Conservation (phyloP, 176 grass and related monocot genomes). For the Panicum miliaceum region DNA sequence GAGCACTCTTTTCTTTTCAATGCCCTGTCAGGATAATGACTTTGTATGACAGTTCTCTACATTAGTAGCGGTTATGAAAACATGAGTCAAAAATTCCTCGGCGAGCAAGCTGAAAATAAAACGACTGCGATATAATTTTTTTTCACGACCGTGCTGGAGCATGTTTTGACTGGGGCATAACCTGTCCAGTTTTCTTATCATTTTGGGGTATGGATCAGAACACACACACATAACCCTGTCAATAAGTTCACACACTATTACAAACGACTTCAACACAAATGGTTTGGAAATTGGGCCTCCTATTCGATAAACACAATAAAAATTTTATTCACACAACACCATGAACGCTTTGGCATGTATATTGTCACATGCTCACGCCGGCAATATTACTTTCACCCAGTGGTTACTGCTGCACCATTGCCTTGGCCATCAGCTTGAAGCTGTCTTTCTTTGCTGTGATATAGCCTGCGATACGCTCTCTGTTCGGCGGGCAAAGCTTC, state of each 20-base stretch:
- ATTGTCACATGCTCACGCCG: too few species aligned
- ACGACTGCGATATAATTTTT: too few species aligned
- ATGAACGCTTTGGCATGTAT: background rate
- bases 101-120: too few species aligned
- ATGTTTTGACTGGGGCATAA: too few species aligned
- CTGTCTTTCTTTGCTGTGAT: constrained; percentile 26
- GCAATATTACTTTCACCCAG: background rate
- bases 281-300: background rate
- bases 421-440: background rate
- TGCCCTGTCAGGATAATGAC: too few species aligned
- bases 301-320: background rate
- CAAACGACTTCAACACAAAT: background rate
- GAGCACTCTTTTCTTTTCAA: too few species aligned
- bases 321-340: background rate
- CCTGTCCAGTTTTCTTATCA: too few species aligned
- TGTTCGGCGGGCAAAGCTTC: constrained; percentile 25
- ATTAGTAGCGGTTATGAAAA: too few species aligned
- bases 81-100: too few species aligned
- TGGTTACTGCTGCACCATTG: background rate
- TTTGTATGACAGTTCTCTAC: too few species aligned
- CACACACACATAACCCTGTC: background rate
- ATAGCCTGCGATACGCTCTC: constrained; percentile 1
- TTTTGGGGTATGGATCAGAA: background rate
- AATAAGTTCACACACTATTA: background rate
- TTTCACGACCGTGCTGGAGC: too few species aligned